These are phyloP conservation scores for Tuctoria greenei DNA, from an alignment of 176 grass and related monocot genomes.

Conservation along the genomic window DNA sequence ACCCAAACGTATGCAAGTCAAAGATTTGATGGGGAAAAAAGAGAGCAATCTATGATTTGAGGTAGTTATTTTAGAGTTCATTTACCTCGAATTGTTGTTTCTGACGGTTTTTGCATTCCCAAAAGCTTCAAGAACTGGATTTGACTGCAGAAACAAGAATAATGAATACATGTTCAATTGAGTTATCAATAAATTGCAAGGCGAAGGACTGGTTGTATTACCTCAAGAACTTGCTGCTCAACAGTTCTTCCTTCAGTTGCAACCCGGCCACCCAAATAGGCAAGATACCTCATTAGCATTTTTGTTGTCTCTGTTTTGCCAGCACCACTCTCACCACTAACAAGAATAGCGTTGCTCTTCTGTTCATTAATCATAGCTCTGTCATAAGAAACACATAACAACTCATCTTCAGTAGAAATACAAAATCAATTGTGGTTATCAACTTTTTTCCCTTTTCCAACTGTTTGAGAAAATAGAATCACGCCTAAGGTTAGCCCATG, in stretches of 20 bases:
- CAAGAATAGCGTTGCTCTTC: slow-evolving; percentile 96
- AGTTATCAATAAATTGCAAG: slow-evolving; percentile 31
- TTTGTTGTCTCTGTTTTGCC: slow-evolving; percentile 99
- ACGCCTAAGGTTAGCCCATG: not conserved
- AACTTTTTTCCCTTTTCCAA: not conserved
- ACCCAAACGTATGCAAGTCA: slow-evolving; percentile 33
- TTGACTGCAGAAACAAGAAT: slow-evolving; percentile 79
- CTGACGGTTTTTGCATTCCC: slow-evolving; percentile 99
- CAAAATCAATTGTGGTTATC: not conserved
- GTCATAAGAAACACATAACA: slow-evolving; percentile 37
- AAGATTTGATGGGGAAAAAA: slow-evolving; percentile 21
- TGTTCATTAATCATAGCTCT: slow-evolving; percentile 95
- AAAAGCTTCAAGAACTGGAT: slow-evolving; percentile 99
- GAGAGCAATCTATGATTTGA: slow-evolving; percentile 23
- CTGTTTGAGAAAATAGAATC: not conserved
- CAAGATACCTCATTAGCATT: slow-evolving; percentile 99
- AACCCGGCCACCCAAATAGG: slow-evolving; percentile 87
- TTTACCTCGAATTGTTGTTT: slow-evolving; percentile 98
- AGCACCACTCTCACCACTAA: slow-evolving; percentile 98
- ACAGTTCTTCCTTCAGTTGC: slow-evolving; percentile 97
- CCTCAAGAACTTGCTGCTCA: slow-evolving; percentile 98
- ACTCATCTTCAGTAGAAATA: not conserved
- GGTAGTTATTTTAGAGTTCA: slow-evolving; percentile 3
- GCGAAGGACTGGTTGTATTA: slow-evolving; percentile 38
- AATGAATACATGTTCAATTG: slow-evolving; percentile 18